A percentile compares a stretch with the other conserved stretches of the same genome.
Evolutionary conservation across 805 yeast genomes (phyloP).

Genomic region (Candida ficus): DNA sequence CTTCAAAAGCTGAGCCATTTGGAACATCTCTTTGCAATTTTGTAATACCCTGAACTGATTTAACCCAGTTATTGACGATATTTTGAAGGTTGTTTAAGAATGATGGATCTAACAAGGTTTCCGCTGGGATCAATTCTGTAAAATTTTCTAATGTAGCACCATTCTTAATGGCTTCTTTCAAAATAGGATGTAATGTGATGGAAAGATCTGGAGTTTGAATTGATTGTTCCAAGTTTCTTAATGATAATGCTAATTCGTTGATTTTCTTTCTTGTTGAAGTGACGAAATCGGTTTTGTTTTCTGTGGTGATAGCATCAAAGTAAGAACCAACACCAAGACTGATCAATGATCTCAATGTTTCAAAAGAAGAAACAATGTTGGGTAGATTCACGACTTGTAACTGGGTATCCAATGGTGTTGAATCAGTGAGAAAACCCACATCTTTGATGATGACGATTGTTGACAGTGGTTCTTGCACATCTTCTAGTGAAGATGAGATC

Average conservation of each 20-base stretch:
- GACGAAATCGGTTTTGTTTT: constrained; percentile 30
- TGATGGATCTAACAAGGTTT: constrained; percentile 41
- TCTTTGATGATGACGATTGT: constrained; percentile 40
- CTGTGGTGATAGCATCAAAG: constrained; percentile 46
- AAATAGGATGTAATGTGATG: constrained; percentile 44
- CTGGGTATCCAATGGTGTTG: constrained; percentile 27
- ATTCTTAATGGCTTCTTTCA: constrained; percentile 35
- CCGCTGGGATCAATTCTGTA: constrained; percentile 29
- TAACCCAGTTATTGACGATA: constrained; percentile 71
- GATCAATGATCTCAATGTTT: constrained; percentile 53
- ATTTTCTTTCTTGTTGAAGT: constrained; percentile 54
- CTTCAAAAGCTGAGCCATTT: constrained; percentile 58
- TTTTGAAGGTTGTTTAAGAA: constrained; percentile 67
- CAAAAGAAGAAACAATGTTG: constrained; percentile 31
- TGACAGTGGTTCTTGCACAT: constrained; percentile 14
- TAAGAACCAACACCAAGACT: constrained; percentile 63
- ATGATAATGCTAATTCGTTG: constrained; percentile 59
- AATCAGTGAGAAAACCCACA: constrained; percentile 27
- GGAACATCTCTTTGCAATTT: constrained; percentile 45
- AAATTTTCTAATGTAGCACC: constrained; percentile 27
- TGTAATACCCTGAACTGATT: constrained; percentile 53
- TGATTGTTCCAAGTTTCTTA: constrained; percentile 62
- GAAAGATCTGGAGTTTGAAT: constrained; percentile 64
- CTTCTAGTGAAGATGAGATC: constrained; percentile 10
- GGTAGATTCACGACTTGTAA: constrained; percentile 33